Conservation (phyloP, 345 rosid species). For the Boechera retrofracta region DNA sequence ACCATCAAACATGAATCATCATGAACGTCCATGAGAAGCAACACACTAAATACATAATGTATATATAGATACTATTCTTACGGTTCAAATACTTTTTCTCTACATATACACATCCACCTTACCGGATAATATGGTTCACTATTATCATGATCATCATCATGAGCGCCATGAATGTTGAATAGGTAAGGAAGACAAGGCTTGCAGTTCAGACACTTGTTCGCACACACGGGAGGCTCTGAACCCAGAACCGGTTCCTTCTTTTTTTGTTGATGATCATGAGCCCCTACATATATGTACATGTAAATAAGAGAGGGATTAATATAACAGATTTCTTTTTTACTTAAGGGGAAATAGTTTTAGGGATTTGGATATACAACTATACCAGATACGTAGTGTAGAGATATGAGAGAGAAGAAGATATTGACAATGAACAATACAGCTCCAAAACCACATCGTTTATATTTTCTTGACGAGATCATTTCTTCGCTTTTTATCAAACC, state of each 20-base stretch:
- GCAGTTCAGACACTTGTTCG: slow-evolving; percentile 67
- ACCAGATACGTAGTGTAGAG: slow-evolving; percentile 32
- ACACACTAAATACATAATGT: slow-evolving; percentile 2
- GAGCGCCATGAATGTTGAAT: slow-evolving; percentile 48
- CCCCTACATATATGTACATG: neutral
- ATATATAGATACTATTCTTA: slow-evolving; percentile 14
- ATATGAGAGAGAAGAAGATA: slow-evolving; percentile 28
- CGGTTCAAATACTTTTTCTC: slow-evolving; percentile 59
- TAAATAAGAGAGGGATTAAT: neutral
- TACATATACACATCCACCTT: slow-evolving; percentile 76
- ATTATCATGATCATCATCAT: slow-evolving; percentile 24
- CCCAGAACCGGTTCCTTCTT: slow-evolving; percentile 57
- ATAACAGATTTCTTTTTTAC: neutral
- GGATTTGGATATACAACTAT: neutral
- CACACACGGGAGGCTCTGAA: slow-evolving; percentile 78
- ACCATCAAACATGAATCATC: slow-evolving; percentile 24
- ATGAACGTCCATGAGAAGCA: slow-evolving; percentile 23
- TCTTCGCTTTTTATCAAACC: slow-evolving; percentile 5
- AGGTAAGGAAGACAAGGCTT: slow-evolving; percentile 71
- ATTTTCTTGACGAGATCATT: slow-evolving; percentile 30
- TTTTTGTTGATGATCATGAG: slow-evolving; percentile 19
- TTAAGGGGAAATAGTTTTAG: neutral
- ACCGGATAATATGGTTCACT: slow-evolving; percentile 64
- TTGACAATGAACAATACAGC: slow-evolving; percentile 33
- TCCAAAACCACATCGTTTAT: slow-evolving; percentile 31